phyloP scores from a whole-genome alignment of 2,329 filamentous ascomycete genomes.

The Colletotrichum tofieldiae region DNA sequence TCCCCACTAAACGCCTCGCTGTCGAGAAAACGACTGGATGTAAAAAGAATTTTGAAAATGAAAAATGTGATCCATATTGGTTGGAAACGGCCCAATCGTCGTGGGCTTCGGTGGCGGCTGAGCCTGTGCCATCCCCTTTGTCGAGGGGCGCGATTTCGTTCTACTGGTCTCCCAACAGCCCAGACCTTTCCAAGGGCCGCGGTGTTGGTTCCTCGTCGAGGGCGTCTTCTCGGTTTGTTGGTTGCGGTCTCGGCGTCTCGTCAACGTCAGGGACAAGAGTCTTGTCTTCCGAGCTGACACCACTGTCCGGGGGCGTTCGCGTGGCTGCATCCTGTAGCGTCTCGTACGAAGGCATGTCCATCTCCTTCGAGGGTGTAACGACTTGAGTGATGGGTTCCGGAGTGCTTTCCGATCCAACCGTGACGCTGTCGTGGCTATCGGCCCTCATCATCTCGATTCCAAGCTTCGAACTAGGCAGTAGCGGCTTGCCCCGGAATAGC shows the following conservation, averaged over 20 bases:
- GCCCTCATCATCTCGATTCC: constrained; percentile 98
- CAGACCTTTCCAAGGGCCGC: constrained; percentile 48
- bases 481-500: constrained; percentile 69
- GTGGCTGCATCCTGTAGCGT: constrained; percentile 45
- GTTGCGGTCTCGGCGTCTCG: constrained; percentile 61
- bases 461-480: constrained; percentile 86
- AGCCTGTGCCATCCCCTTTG: constrained; percentile 6
- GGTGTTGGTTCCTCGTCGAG: constrained; percentile 60
- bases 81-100: neutral
- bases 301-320: constrained; percentile 52
- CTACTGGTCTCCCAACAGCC: constrained; percentile 33
- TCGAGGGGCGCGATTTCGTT: constrained; percentile 27
- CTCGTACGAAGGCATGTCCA: constrained; percentile 51
- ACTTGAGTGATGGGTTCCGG: constrained; percentile 68
- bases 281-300: constrained; percentile 44
- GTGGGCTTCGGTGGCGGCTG: constrained; percentile 7
- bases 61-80: constrained; percentile 27
- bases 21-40: constrained; percentile 25
- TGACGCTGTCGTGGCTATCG: constrained; percentile 90
- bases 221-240: constrained; percentile 43
- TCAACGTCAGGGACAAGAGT: constrained; percentile 51
- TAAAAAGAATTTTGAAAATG: neutral
- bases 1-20: constrained; percentile 42
- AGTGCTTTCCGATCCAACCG: constrained; percentile 65
- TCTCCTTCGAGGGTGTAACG: constrained; percentile 64